Evolutionary conservation across 1,284 basidiomycete genomes (phyloP).

Genomic region (Marasmius tenuissimus): DNA sequence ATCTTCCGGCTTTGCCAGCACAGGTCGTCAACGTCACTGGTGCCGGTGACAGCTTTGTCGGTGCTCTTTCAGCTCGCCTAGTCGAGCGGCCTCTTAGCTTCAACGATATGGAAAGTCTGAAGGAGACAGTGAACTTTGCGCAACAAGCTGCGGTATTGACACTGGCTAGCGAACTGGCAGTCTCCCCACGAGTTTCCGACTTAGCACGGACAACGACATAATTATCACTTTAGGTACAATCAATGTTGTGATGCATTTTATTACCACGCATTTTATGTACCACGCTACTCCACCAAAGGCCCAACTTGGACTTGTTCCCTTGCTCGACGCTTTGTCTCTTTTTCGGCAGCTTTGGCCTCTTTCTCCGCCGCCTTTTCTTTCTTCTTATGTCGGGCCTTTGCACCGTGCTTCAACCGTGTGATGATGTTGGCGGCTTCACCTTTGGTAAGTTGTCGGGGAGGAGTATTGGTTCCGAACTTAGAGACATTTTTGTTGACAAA

Average conservation of each 20-base stretch:
- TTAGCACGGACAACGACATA: slow-evolving; percentile 15
- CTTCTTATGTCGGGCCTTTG: slow-evolving; percentile 61
- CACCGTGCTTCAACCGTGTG: slow-evolving; percentile 76
- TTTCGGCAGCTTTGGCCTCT: slow-evolving; percentile 32
- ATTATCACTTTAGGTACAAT: background rate
- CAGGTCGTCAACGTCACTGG: slow-evolving; percentile 79
- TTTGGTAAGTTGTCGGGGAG: slow-evolving; percentile 57
- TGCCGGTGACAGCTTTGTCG: slow-evolving; percentile 88
- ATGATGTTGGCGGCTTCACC: slow-evolving; percentile 81
- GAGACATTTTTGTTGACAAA: slow-evolving; percentile 63
- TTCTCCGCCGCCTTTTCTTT: slow-evolving; percentile 44
- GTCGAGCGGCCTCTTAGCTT: slow-evolving; percentile 45
- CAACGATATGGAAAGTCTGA: slow-evolving; percentile 41
- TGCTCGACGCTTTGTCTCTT: slow-evolving; percentile 48
- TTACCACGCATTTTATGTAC: background rate
- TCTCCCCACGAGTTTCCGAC: slow-evolving; percentile 59
- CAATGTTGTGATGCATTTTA: background rate
- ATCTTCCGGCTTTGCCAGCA: slow-evolving; percentile 63
- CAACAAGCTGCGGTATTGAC: slow-evolving; percentile 69
- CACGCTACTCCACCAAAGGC: slow-evolving; percentile 31
- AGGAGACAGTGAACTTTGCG: slow-evolving; percentile 45
- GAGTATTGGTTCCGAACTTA: slow-evolving; percentile 27
- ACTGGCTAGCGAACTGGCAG: slow-evolving; percentile 59
- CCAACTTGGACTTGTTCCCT: slow-evolving; percentile 64
- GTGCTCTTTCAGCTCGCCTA: slow-evolving; percentile 65